Evolutionary conservation across 257 asterid genomes (phyloP).

Genomic region (Penstemon barbatus): DNA sequence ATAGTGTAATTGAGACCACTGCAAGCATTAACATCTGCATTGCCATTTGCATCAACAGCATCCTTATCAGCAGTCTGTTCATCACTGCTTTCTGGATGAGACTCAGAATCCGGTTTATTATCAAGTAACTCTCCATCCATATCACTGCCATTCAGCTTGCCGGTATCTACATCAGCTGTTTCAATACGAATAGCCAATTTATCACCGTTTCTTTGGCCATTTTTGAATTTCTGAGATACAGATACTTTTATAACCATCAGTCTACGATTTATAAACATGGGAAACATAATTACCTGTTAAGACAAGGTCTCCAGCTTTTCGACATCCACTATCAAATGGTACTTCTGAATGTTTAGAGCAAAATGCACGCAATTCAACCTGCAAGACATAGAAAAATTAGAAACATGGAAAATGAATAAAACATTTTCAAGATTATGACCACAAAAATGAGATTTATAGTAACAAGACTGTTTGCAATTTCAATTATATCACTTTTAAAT

Average conservation of each 20-base stretch:
- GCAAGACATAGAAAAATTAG: constrained; percentile 25
- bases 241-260: constrained; percentile 22
- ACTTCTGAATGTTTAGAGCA: constrained; percentile 89
- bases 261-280: constrained; percentile 30
- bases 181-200: constrained; percentile 30
- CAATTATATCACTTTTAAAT: not conserved
- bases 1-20: constrained; percentile 43
- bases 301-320: constrained; percentile 41
- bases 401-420: constrained; percentile 20
- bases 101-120: constrained; percentile 36
- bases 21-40: constrained; percentile 37
- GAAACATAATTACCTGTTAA: constrained; percentile 51
- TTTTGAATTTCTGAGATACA: constrained; percentile 32
- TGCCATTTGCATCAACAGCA: constrained; percentile 36
- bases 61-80: constrained; percentile 35
- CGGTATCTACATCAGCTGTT: constrained; percentile 34
- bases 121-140: constrained; percentile 42
- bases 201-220: constrained; percentile 39
- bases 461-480: not conserved
- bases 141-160: constrained; percentile 43
- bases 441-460: not conserved
- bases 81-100: constrained; percentile 44
- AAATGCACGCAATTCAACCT: constrained; percentile 96
- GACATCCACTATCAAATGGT: constrained; percentile 45
- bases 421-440: not conserved